phyloP scores from a whole-genome alignment of 768 basidiomycete species.

The Albatrellus ellisii region DNA sequence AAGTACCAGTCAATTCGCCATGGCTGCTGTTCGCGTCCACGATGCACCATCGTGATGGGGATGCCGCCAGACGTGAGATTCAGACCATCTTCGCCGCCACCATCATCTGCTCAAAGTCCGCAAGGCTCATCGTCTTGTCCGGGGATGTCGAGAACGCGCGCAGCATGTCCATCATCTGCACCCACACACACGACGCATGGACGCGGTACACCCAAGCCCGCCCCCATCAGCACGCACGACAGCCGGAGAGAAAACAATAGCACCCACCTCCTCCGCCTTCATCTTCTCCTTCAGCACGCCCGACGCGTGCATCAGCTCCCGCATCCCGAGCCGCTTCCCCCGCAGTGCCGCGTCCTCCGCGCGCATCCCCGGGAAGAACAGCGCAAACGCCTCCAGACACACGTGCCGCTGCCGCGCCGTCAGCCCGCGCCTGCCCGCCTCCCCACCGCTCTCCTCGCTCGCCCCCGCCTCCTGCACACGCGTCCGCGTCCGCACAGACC shows the following conservation, averaged over 20 bases:
- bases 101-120: conserved; percentile 73
- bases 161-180: conserved; percentile 69
- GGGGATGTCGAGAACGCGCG: conserved; percentile 56
- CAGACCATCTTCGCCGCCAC: conserved; percentile 40
- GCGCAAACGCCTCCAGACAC: conserved; percentile 45
- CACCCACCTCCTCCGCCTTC: conserved; percentile 58
- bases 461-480: background rate
- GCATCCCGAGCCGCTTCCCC: conserved; percentile 44
- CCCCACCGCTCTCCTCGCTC: background rate
- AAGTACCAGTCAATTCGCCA: background rate
- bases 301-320: conserved; percentile 49
- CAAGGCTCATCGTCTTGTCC: conserved; percentile 54
- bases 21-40: background rate
- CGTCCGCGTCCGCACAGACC: background rate
- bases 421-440: conserved; percentile 18
- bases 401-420: conserved; percentile 39
- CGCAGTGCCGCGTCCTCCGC: conserved; percentile 31
- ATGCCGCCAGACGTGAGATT: background rate
- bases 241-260: conserved; percentile 2
- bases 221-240: background rate
- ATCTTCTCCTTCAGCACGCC: conserved; percentile 57
- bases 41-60: background rate
- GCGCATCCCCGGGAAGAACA: conserved; percentile 56
- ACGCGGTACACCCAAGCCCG: background rate
- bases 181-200: background rate